Evolutionary conservation across 2,329 filamentous ascomycete genomes (phyloP), one percentile per base, ranked within the genome.

Genomic region (Sporothrix luriei): DNA sequence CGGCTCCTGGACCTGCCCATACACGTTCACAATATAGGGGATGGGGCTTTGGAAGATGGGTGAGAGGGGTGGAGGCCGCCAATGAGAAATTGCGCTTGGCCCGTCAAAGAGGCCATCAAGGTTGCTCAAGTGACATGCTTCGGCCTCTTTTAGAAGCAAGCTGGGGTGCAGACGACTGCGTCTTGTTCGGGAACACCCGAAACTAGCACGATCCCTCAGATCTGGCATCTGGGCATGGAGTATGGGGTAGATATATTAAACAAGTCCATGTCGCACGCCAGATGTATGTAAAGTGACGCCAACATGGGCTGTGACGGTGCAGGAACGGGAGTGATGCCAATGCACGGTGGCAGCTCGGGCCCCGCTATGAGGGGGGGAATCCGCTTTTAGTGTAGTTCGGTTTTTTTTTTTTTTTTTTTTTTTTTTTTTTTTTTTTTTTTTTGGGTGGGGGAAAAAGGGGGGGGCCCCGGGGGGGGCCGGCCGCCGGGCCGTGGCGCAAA

Each of bases 41-140:
- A 29, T 26, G 38, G 59, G 9, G n/a, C n/a, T 14, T 33, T 38
- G n/a, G 19, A 43, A 57, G 14, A 68, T 46, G 40, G 46, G 33
- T 5, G 38, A 40, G 46, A 51, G 29, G 43, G 57, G 49, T 14
- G 62, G 54, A 55, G 46, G 64, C 38, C 26, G 52, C 69, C 68
- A 72, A 69, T 71, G 26, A 67, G 69, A 43, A 7, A 62, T 33
- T 46, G 21, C 19, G 54, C 29, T 14, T n/a, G 21, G 38, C 33
- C 38, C 38, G 52, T 66, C 59, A 33, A 64, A 64, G 43, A 64
- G 70, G 57, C 72, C 72, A 73, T 73, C 71, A 73, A 70, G 72
- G 72, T 72, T 69, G 71, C 48, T 59, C 24, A 54, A 49, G 29
- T 43, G 51, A 24, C 33, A 43, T 46, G 38, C 33, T 57, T 49